These are phyloP conservation scores for Phytophthora ramorum DNA, from an alignment of 352 stramenopile genomes.

Conservation along the genomic window DNA sequence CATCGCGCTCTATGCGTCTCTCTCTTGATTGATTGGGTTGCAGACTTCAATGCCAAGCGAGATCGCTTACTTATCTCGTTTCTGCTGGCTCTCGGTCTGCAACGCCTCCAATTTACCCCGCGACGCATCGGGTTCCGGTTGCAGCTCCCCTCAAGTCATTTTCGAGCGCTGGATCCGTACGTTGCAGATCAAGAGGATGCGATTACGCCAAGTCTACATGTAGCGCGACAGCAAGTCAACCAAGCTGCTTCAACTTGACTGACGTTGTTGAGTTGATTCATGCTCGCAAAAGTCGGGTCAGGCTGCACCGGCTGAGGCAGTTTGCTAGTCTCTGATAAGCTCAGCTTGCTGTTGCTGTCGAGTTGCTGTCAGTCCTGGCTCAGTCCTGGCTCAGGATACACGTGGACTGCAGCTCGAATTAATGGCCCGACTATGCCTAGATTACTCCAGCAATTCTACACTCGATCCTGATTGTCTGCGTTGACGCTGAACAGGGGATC, in stretches of 20 bases:
- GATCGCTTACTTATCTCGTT: conserved; percentile 8
- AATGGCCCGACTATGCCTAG: background rate
- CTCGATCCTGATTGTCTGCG: background rate
- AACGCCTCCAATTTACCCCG: background rate
- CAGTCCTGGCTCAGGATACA: background rate
- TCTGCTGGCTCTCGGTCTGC: conserved; percentile 6
- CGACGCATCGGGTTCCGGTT: background rate
- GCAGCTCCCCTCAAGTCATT: background rate
- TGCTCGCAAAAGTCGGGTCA: background rate
- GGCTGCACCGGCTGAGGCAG: background rate
- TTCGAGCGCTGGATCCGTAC: background rate
- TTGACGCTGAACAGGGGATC: background rate
- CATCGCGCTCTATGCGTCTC: conserved; percentile 6
- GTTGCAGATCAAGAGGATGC: conserved; percentile 1
- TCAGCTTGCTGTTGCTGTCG: background rate
- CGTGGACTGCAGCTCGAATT: background rate
- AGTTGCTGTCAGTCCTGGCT: background rate
- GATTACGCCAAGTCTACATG: conserved; percentile 4
- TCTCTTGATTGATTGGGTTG: conserved; percentile 21
- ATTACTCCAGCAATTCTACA: conserved; percentile 1
- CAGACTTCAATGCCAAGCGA: conserved; percentile 8
- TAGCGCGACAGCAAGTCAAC: background rate
- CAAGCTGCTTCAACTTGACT: background rate
- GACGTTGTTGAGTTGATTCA: background rate
- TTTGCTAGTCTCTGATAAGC: background rate